These are phyloP conservation scores for Cladosporium sp. DNA, from an alignment of 2,329 filamentous ascomycete genomes.

Conservation along the genomic window DNA sequence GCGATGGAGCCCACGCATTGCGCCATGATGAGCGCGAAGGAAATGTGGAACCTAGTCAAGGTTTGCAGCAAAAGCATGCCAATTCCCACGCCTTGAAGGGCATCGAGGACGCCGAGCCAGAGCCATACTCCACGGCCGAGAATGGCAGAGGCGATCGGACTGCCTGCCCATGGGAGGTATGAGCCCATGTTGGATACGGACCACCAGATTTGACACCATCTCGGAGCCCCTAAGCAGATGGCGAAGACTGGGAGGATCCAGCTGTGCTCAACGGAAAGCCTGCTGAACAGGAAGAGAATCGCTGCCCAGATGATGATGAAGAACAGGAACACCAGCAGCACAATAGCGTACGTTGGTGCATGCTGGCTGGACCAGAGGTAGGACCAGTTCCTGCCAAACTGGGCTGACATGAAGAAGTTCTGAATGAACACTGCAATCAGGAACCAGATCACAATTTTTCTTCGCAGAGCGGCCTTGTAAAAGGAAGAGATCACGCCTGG, in stretches of 20 bases:
- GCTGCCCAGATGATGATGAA: conserved; percentile 59
- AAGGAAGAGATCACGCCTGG: conserved; percentile 67
- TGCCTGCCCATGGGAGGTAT: conserved; percentile 65
- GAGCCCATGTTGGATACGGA: conserved; percentile 61
- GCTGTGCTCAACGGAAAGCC: conserved; percentile 61
- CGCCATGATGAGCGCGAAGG: conserved; percentile 61
- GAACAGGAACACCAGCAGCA: conserved; percentile 59
- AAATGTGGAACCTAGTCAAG: conserved; percentile 62
- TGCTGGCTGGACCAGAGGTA: conserved; percentile 63
- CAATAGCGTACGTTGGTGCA: conserved; percentile 58
- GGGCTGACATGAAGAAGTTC: conserved; percentile 67
- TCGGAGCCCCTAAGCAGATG: conserved; percentile 64
- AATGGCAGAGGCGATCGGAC: conserved; percentile 56
- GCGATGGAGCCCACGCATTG: conserved; percentile 64
- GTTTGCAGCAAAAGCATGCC: conserved; percentile 70
- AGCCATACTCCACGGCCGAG: conserved; percentile 63
- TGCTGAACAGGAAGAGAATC: conserved; percentile 55
- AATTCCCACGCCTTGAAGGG: conserved; percentile 66
- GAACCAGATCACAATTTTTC: conserved; percentile 70
- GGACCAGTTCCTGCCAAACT: conserved; percentile 67
- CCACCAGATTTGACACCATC: conserved; percentile 71
- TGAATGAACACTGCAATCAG: conserved; percentile 64
- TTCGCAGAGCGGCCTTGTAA: conserved; percentile 61
- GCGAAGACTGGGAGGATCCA: conserved; percentile 70
- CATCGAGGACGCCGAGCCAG: conserved; percentile 67